Base-by-base conservation (phyloP, 257 asterid genomes). In the Fraxinus americana region DNA sequence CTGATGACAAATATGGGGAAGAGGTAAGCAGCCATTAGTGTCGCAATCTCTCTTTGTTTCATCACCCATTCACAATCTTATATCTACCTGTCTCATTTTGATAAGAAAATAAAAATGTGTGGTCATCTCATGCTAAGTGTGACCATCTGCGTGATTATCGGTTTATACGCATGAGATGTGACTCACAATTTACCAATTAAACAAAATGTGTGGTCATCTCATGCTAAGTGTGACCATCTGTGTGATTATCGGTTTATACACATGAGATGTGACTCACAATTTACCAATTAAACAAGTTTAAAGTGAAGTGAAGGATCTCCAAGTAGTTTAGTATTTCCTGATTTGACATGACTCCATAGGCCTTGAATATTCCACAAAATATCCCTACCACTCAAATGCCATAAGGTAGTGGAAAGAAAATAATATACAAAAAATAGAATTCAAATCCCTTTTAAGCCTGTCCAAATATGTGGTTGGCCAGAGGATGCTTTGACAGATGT, bases 1-100 rank as follows among this genome's bases (percentile, higher is more conserved):
- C 99, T 0, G 99, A 96, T 77, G 98, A 93, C 71, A 96, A 96
- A 84, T 96, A 93, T 82, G 98, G 99, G 16, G 99, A 96, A 87
- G 99, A 96, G 89, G 98, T 96, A 86, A 83, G 82, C 27, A 48
- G 29, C 38, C 32, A 17, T 63, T 75, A 34, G 48, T 10, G 11
- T 29, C 74, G 16, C 35, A 70, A 72, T 74, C 69, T 34, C 9
- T 66, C 34, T 2, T 69, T 75, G 32, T 66, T 70, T 50, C 43
- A 52, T 3, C 43, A 12, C 32, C 43, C 77, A 30, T 27, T 23
- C 76, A 29, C 36, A 29, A 23, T 23, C 38, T n/a, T 72, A 14
- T 36, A 9, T 50, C 32, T 76, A 29, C 67, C 10, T 71, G 79
- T 19, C 78, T 63, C 38, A 4, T 77, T 45, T n/a, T 72, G 54